Conservation (phyloP, 345 rosid genomes). For the Heritiera fomes region DNA sequence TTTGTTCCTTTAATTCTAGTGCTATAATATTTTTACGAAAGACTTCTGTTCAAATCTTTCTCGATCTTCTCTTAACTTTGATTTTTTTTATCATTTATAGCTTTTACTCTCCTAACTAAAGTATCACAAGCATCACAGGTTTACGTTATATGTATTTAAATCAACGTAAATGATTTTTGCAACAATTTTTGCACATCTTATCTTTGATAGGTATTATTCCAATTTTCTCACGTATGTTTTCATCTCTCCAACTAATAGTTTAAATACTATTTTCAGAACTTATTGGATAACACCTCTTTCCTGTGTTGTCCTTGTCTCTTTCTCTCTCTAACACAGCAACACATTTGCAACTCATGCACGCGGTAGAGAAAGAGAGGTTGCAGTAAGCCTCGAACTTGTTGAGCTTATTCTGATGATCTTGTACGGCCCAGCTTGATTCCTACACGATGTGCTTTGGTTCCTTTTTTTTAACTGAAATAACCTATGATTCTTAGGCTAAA, state of each 20-base stretch:
- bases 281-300: background rate
- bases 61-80: no score
- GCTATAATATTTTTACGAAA: no score
- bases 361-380: background rate
- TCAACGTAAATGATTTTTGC: no score
- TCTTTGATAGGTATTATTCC: no score
- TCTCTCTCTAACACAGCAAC: background rate
- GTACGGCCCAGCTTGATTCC: background rate
- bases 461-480: background rate
- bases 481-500: background rate
- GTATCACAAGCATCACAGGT: no score
- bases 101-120: no score
- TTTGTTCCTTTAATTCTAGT: no score
- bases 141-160: no score
- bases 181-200: no score
- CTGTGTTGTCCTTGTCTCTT: background rate
- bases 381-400: background rate
- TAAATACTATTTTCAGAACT: background rate
- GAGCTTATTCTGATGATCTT: background rate
- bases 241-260: background rate
- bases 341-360: background rate
- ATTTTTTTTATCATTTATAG: no score
- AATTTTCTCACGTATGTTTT: no score
- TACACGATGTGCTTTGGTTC: background rate
- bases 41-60: no score